Evolutionary conservation across 306 rosid species (phyloP).

Genomic region (Cyclanthera cordifolia): DNA sequence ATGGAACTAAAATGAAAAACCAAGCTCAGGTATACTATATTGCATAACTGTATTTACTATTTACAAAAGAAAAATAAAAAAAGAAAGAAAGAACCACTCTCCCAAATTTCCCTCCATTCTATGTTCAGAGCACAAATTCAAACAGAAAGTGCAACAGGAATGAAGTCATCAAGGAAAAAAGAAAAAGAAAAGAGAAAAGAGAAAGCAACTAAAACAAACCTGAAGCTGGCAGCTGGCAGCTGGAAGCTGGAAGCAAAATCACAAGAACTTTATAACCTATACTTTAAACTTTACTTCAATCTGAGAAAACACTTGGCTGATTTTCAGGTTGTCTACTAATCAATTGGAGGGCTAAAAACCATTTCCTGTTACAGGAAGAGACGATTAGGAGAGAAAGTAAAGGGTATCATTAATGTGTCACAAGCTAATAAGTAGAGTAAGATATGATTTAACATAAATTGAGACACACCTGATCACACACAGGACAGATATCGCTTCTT

Average conservation of each 20-base stretch:
- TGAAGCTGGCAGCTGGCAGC: constrained; percentile 6
- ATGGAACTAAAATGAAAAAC: constrained; percentile 20
- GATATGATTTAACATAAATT: not conserved
- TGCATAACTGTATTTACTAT: constrained; percentile 13
- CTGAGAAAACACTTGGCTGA: constrained; percentile 12
- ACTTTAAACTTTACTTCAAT: constrained; percentile 25
- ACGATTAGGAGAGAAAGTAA: not conserved
- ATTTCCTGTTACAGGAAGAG: constrained; percentile 45
- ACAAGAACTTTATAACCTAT: constrained; percentile 21
- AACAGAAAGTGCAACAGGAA: not conserved
- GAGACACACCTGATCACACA: constrained; percentile 67
- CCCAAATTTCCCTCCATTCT: constrained; percentile 8
- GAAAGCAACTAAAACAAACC: constrained; percentile 10
- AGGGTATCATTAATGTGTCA: not conserved
- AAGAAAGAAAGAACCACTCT: not conserved
- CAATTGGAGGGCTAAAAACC: constrained; percentile 62
- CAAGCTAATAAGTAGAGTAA: constrained; percentile 5
- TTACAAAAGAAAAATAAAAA: not conserved
- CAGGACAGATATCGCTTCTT: constrained; percentile 86
- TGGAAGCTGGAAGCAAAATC: constrained; percentile 7
- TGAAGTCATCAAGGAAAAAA: not conserved
- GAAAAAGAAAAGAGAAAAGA: not conserved
- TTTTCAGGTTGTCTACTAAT: constrained; percentile 27
- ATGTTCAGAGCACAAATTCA: constrained; percentile 7
- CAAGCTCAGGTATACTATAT: constrained; percentile 16